Evolutionary conservation across 495 filamentous ascomycete genomes (phyloP).

Genomic region (Rhizodiscina lignyota): DNA sequence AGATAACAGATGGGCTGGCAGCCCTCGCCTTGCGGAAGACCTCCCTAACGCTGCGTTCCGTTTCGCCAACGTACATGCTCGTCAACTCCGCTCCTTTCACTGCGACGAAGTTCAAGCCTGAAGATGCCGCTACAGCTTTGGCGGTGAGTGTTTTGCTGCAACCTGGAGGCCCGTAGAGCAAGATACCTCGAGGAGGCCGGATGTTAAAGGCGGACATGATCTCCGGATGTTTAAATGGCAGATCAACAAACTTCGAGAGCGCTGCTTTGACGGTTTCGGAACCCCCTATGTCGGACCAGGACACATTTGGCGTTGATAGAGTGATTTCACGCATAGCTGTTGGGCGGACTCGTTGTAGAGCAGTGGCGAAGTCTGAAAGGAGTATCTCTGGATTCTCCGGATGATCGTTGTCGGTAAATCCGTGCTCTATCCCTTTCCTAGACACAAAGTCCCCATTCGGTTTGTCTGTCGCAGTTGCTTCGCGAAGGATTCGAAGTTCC

Average conservation of each 20-base stretch:
- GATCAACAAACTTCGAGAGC: constrained; percentile 45
- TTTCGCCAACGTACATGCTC: constrained; percentile 96
- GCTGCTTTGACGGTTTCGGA: constrained; percentile 62
- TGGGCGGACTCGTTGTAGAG: constrained; percentile 46
- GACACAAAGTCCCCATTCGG: neutral
- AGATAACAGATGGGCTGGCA: constrained; percentile 83
- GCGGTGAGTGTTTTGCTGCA: constrained; percentile 93
- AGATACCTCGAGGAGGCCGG: constrained; percentile 62
- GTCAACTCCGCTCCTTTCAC: constrained; percentile 93
- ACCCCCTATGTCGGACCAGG: constrained; percentile 83
- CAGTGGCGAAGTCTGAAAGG: constrained; percentile 31
- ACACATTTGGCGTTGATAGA: constrained; percentile 69
- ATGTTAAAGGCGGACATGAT: constrained; percentile 40
- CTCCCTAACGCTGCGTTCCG: constrained; percentile 73
- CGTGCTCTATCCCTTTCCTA: neutral
- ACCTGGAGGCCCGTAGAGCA: constrained; percentile 88
- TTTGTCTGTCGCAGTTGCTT: neutral
- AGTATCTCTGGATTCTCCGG: constrained; percentile 1
- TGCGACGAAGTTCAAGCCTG: constrained; percentile 84
- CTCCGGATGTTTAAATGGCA: constrained; percentile 49
- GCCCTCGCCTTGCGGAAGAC: constrained; percentile 77
- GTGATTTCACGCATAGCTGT: constrained; percentile 85
- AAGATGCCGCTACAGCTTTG: constrained; percentile 82
- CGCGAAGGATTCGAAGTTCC: constrained; percentile 1
- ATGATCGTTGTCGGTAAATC: neutral